Base-by-base conservation (phyloP, 306 rosid genomes). In the Vicia faba region DNA sequence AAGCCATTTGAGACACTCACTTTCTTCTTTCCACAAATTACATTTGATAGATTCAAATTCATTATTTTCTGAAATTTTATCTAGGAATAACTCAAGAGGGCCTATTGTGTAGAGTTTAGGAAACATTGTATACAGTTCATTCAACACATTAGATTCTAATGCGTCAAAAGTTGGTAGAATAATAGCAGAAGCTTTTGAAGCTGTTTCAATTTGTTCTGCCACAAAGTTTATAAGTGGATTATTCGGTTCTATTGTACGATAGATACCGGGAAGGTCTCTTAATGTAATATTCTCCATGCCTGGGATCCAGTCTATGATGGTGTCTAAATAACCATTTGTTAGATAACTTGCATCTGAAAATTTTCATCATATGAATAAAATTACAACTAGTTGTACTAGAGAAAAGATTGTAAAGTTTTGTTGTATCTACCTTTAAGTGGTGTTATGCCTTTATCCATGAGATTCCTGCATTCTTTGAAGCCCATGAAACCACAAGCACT, bases 1-100 rank as follows among this genome's bases (percentile, higher is more conserved):
- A 4, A 85, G 56, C 89, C 89, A 85, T 19, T 82, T 45, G 4
- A 85, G 64, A 49, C 85, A 85, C 29, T 62, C 80, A 2, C 45
- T 11, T 8, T 80, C 83, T 60, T 85, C 87, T 23, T 61, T 75
- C 87, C 89, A 85, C 14, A 85, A 57, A 72, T 75, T 85, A 15
- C 79, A 77, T 0, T 41, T 59, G 2, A 77, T 45, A 48, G 75
- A 28, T 2, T 75, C 68, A 25, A 14, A 13, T 0, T 5, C 35
- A 15, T 46, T 55, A 9, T 50, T 50, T 3, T 56, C 51, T 19
- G 71, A 19, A 43, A 64, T 28, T 31, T 75, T 65, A 54, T 60
- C 68, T 31, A 70, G 82, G 25, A 83, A 76, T 50, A 79, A 69
- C 8, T 68, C 72, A 43, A 83, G 77, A 5, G 87, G 87, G 5